phyloP scores from a whole-genome alignment of 352 stramenopile genomes.

The Globisporangium canariense region DNA sequence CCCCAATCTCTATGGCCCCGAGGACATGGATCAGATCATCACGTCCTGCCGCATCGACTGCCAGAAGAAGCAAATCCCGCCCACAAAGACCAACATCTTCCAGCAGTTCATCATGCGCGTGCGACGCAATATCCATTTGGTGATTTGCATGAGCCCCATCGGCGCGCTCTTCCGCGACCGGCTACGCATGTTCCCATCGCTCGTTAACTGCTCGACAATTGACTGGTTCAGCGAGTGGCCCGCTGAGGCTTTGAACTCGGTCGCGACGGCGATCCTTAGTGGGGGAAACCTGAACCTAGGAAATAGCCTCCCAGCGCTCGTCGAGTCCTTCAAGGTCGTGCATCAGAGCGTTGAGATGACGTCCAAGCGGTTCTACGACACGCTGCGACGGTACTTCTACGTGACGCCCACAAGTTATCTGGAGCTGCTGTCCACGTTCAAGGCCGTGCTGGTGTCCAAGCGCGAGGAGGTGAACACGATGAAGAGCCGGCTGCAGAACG shows the following conservation, averaged over 20 bases:
- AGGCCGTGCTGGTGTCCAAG: conserved; percentile 83
- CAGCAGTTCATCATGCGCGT: conserved; percentile 92
- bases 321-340: conserved; percentile 86
- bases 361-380: conserved; percentile 85
- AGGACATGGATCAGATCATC: conserved; percentile 92
- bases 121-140: conserved; percentile 89
- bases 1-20: conserved; percentile 90
- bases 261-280: conserved; percentile 82
- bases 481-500: conserved; percentile 80
- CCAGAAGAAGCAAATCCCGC: conserved; percentile 86
- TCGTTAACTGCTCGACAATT: conserved; percentile 87
- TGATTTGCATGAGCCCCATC: conserved; percentile 87
- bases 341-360: conserved; percentile 88
- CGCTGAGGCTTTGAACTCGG: conserved; percentile 78
- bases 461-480: conserved; percentile 89
- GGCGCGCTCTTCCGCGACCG: conserved; percentile 78
- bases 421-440: conserved; percentile 91
- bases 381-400: conserved; percentile 88
- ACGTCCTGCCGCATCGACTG: conserved; percentile 90
- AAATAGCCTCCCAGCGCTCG: conserved; percentile 44
- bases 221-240: conserved; percentile 90
- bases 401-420: conserved; percentile 93
- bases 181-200: conserved; percentile 84
- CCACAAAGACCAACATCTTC: conserved; percentile 95
- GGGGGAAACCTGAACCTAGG: conserved; percentile 73